A percentile compares a stretch with the other conserved stretches of the same genome.
phyloP scores from a whole-genome alignment of 352 stramenopile genomes.

The Globisporangium polare region DNA sequence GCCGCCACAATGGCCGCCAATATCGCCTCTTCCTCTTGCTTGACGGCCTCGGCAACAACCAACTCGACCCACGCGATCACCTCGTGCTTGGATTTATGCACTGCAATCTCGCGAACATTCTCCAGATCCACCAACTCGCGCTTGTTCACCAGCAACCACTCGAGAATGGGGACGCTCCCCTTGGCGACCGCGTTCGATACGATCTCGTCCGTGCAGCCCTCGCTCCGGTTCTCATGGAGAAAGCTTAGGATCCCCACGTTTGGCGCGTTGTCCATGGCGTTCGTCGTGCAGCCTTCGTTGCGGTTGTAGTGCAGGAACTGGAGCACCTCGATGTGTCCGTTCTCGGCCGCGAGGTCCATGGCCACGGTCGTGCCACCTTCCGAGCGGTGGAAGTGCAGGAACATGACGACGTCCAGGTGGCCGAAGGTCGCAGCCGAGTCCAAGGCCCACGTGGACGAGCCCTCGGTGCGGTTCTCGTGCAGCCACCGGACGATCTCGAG shows the following conservation, averaged over 20 bases:
- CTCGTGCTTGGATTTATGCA: not conserved
- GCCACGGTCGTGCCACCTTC: slow-evolving; percentile 6
- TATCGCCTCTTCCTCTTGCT: no score
- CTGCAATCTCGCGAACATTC: not conserved
- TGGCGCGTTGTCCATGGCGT: slow-evolving; percentile 5
- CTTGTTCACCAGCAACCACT: slow-evolving; percentile 4
- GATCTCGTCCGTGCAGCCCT: slow-evolving; percentile 11
- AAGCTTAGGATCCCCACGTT: slow-evolving; percentile 6
- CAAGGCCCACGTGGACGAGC: slow-evolving; percentile 17
- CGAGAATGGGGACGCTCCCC: not conserved
- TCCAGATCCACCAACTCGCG: slow-evolving; percentile 4
- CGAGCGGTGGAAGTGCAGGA: slow-evolving; percentile 7
- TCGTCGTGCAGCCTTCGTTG: slow-evolving; percentile 6
- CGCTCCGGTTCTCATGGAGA: not conserved
- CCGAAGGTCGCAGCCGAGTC: slow-evolving; percentile 6
- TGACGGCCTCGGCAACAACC: no score
- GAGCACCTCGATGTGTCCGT: slow-evolving; percentile 5
- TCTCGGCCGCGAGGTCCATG: slow-evolving; percentile 7
- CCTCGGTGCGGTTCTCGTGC: slow-evolving; percentile 22
- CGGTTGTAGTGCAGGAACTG: slow-evolving; percentile 10
- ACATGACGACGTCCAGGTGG: slow-evolving; percentile 1
- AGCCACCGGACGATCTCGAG: slow-evolving; percentile 5
- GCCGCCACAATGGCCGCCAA: no score
- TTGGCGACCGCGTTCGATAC: not conserved
- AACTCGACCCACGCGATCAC: slow-evolving; percentile 1